A percentile compares a stretch with the other conserved stretches of the same genome.
These are phyloP conservation scores for Cephalotrichum gorgonifer DNA, from an alignment of 2,329 filamentous ascomycete species.

Conservation along the genomic window DNA sequence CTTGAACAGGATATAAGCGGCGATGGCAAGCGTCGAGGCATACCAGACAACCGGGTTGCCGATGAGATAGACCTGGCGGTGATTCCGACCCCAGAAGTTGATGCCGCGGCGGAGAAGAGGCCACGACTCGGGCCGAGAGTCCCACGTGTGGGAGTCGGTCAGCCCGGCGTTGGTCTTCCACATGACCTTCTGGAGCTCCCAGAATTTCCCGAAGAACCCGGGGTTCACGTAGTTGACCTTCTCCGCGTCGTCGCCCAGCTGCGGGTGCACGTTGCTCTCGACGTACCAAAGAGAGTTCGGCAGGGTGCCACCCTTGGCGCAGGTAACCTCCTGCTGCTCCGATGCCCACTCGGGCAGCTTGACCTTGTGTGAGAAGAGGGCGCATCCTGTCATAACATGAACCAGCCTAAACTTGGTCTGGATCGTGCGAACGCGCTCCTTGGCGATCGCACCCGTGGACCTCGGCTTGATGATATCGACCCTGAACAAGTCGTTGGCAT, in stretches of 20 bases:
- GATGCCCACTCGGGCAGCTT: slow-evolving; percentile 97
- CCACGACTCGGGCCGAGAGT: slow-evolving; percentile 90
- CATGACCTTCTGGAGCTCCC: slow-evolving; percentile 96
- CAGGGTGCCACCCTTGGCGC: slow-evolving; percentile 78
- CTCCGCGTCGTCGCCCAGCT: slow-evolving; percentile 64
- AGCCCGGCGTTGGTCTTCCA: slow-evolving; percentile 97
- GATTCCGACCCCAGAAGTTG: slow-evolving; percentile 96
- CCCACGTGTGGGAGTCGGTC: slow-evolving; percentile 95
- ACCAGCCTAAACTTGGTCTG: slow-evolving; percentile 94
- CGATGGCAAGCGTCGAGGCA: slow-evolving; percentile 69
- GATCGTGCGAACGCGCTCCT: slow-evolving; percentile 81
- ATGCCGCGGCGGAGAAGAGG: slow-evolving; percentile 86
- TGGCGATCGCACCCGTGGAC: slow-evolving; percentile 68
- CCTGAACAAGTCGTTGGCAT: slow-evolving; percentile 93
- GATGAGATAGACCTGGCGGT: slow-evolving; percentile 92
- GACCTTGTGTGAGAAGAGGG: slow-evolving; percentile 95
- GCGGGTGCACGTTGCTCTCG: slow-evolving; percentile 79
- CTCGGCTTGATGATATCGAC: slow-evolving; percentile 89
- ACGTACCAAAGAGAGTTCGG: slow-evolving; percentile 98
- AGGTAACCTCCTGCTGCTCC: slow-evolving; percentile 98
- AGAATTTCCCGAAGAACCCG: slow-evolving; percentile 95
- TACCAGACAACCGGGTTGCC: slow-evolving; percentile 96
- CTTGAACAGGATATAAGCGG: slow-evolving; percentile 74
- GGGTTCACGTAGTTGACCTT: slow-evolving; percentile 94
- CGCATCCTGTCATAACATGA: slow-evolving; percentile 94